Evolutionary conservation across 495 filamentous ascomycete genomes (phyloP).

Genomic region (Penicillium macrosclerotiorum): DNA sequence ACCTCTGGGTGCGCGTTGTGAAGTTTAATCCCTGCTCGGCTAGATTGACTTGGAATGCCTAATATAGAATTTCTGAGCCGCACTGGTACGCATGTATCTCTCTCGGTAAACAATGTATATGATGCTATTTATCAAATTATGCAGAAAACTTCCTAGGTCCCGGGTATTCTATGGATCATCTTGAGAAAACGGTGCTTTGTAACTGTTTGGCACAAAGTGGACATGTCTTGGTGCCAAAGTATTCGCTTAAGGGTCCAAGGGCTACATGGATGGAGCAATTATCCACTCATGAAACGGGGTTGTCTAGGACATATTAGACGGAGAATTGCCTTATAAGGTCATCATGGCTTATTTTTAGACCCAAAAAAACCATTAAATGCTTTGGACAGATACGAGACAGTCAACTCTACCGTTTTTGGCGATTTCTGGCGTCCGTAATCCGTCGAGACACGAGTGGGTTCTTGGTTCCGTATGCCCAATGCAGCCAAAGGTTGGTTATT

Average conservation of each 20-base stretch:
- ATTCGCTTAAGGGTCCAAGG: background rate
- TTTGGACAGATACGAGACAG: conserved; percentile 1
- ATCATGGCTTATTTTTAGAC: background rate
- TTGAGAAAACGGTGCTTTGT: too few relatives aligned
- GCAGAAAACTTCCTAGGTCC: too few relatives aligned
- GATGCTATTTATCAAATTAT: too few relatives aligned
- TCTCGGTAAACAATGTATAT: too few relatives aligned
- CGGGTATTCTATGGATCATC: too few relatives aligned
- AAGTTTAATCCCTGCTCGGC: background rate
- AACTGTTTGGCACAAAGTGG: background rate
- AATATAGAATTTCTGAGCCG: background rate
- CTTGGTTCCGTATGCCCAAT: conserved; percentile 6
- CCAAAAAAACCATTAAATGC: background rate
- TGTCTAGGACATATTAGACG: background rate
- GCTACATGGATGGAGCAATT: background rate
- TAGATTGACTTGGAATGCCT: background rate
- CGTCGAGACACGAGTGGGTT: conserved; percentile 6
- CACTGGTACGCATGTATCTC: too few relatives aligned
- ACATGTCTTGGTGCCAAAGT: background rate
- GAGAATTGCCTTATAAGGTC: background rate
- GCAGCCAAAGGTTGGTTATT: background rate
- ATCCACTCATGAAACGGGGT: background rate
- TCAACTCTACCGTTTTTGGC: background rate
- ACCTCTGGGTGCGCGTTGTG: background rate
- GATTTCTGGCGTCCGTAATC: background rate